These are phyloP conservation scores for Blastobotrys raffinosifermentans DNA, from an alignment of 1,139 yeast genomes.

Conservation along the genomic window DNA sequence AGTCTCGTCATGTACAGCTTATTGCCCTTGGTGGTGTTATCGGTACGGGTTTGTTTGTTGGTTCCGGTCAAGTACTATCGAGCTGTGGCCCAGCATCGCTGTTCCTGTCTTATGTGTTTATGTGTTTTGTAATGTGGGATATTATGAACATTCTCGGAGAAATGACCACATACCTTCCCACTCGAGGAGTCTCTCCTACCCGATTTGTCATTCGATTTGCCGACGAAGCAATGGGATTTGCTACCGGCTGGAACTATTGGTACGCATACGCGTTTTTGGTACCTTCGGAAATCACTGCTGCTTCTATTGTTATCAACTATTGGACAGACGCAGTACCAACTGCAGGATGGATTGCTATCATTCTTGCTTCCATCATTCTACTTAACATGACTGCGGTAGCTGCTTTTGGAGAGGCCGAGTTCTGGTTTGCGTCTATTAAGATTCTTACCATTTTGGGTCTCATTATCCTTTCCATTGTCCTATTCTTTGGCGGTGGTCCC, in stretches of 20 bases:
- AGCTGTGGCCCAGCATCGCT: slow-evolving; percentile 60
- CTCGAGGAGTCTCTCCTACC: slow-evolving; percentile 60
- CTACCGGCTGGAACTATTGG: slow-evolving; percentile 19
- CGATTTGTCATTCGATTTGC: slow-evolving; percentile 38
- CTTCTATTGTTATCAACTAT: slow-evolving; percentile 53
- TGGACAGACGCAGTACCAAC: slow-evolving; percentile 53
- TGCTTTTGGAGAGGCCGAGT: slow-evolving; percentile 34
- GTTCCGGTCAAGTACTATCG: slow-evolving; percentile 64
- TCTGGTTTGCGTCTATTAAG: slow-evolving; percentile 39
- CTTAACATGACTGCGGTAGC: slow-evolving; percentile 33
- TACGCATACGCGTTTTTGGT: slow-evolving; percentile 44
- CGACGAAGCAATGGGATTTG: slow-evolving; percentile 19
- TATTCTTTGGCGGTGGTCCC: slow-evolving; percentile 44
- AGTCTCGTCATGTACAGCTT: slow-evolving; percentile 43
- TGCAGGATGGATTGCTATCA: slow-evolving; percentile 37
- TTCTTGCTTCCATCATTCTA: slow-evolving; percentile 25
- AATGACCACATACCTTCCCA: slow-evolving; percentile 66
- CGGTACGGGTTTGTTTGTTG: slow-evolving; percentile 52
- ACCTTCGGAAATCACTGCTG: slow-evolving; percentile 53
- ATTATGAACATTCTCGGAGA: slow-evolving; percentile 70
- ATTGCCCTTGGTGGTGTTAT: slow-evolving; percentile 50
- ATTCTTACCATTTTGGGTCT: slow-evolving; percentile 43
- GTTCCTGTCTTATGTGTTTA: slow-evolving; percentile 54
- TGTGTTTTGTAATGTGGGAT: slow-evolving; percentile 59
- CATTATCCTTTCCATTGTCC: slow-evolving; percentile 41